Evolutionary conservation across 805 yeast genomes (phyloP), one percentile per base, ranked within the genome.

Genomic region (Lipomyces oligophaga): DNA sequence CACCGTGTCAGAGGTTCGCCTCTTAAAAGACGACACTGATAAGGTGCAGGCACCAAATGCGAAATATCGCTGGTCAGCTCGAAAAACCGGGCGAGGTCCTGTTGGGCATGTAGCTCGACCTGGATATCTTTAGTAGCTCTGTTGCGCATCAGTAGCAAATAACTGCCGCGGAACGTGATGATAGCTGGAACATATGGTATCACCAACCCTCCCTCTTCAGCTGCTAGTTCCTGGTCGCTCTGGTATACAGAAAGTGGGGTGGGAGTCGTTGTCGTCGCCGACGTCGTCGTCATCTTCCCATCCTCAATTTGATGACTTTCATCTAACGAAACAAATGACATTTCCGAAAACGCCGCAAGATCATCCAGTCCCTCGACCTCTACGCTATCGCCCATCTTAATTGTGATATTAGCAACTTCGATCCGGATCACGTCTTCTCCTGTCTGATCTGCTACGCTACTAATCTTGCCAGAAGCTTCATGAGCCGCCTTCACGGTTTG

Each of bases 1-100:
- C 41, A 46, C 34, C 38, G 11, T 16, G 46, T 27, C 15, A 46
- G 34, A 22, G 19, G 15, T 21, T 46, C 33, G 13, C 48, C 19
- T n/a, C 33, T 28, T 5, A 46, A 33, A 16, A 46, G 41, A 37
- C 18, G 41, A 43, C 50, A 46, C 20, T 48, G 46, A 36, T 43
- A 46, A 5, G 42, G 25, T n/a, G 20, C 16, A 3, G 50, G 50
- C 4, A 46, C 42, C 25, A 46, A 20, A 15, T 18, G 25, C 5
- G 36, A 15, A 5, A 42, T 48, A 2, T 26, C 22, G 34, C 46
- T 39, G 5, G 49, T 46, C n/a, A 34, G 36, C 28, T 46, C 50
- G 18, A 46, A 43, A 7, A 38, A 15, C 13, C 18, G 18, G 4
- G 50, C 22, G 11, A 46, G 39, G 35, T 46, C n/a, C 50, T 13